phyloP scores from a whole-genome alignment of 129 eudicot genomes.

The Deinandra increscens region DNA sequence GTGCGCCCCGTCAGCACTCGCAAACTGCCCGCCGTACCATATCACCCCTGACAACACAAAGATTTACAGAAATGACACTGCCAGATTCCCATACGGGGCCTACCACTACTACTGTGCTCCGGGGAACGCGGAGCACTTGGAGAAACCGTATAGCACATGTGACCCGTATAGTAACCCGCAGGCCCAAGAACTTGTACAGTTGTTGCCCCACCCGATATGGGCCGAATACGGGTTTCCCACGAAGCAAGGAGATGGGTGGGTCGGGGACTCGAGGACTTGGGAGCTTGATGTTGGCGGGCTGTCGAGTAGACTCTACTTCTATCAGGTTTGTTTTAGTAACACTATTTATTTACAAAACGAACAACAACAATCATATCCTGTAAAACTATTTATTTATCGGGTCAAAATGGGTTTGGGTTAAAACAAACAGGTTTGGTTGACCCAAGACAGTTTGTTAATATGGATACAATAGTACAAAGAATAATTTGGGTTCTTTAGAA shows the following conservation, averaged over 20 bases:
- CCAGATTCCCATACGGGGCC: conserved; percentile 71
- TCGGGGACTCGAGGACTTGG: conserved; percentile 74
- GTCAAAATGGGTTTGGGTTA: too few species aligned
- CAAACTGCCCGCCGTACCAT: conserved; percentile 81
- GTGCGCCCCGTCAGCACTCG: conserved; percentile 59
- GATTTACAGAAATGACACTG: conserved; percentile 64
- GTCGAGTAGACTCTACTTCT: conserved; percentile 70
- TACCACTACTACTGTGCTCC: conserved; percentile 90
- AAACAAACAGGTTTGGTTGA: too few species aligned
- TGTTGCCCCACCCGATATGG: conserved; percentile 93
- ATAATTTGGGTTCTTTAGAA: too few species aligned
- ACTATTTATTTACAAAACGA: too few species aligned
- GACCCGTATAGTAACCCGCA: conserved; percentile 94
- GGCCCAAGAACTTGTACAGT: conserved; percentile 81
- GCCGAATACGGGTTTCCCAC: conserved; percentile 77
- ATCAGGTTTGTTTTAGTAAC: conserved; percentile 49
- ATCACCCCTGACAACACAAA: conserved; percentile 64
- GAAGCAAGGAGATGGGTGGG: conserved; percentile 77
- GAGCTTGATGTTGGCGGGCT: conserved; percentile 84
- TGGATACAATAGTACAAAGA: not conserved
- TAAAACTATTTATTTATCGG: too few species aligned
- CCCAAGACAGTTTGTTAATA: not conserved
- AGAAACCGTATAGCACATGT: conserved; percentile 55
- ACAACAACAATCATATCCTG: too few species aligned
- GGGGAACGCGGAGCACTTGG: conserved; percentile 68